Conservation (phyloP, 2,329 filamentous ascomycete genomes). For the Apiospora sp. region DNA sequence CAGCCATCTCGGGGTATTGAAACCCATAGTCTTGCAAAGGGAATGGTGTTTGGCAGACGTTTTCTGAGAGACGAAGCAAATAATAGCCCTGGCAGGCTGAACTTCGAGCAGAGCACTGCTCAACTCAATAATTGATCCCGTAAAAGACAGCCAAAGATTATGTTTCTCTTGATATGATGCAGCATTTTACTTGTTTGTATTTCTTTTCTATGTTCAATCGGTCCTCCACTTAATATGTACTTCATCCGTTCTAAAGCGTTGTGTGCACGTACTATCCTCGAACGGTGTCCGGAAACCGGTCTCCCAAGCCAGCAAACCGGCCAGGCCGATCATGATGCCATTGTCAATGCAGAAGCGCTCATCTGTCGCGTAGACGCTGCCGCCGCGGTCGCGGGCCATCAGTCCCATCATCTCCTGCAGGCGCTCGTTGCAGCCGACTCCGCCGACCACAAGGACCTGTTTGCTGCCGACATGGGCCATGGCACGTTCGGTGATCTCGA, state of each 20-base stretch:
- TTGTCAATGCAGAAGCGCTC: constrained; percentile 99
- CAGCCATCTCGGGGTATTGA: not conserved
- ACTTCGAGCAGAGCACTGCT: not conserved
- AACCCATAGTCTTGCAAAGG: not conserved
- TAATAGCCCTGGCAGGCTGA: not conserved
- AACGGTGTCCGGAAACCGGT: constrained; percentile 81
- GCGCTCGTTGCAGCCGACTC: constrained; percentile 93
- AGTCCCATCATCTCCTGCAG: constrained; percentile 98
- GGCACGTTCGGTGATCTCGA: constrained; percentile 96
- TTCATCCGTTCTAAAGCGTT: constrained; percentile 84
- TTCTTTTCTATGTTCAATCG: constrained; percentile 26
- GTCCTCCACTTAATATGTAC: constrained; percentile 83
- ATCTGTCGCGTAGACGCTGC: constrained; percentile 92
- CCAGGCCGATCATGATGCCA: constrained; percentile 99
- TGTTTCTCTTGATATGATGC: not conserved
- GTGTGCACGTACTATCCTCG: constrained; percentile 84
- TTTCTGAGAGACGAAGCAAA: not conserved
- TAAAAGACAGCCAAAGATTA: not conserved
- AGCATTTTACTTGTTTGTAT: constrained; percentile 19
- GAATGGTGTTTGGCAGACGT: not conserved
- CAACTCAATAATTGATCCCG: not conserved
- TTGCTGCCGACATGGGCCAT: constrained; percentile 96
- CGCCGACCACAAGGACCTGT: constrained; percentile 94
- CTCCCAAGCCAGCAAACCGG: constrained; percentile 84
- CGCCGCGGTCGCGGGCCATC: constrained; percentile 89